These are phyloP conservation scores for Malassezia cuniculi DNA, from an alignment of 1,284 basidiomycete genomes.

Conservation along the genomic window DNA sequence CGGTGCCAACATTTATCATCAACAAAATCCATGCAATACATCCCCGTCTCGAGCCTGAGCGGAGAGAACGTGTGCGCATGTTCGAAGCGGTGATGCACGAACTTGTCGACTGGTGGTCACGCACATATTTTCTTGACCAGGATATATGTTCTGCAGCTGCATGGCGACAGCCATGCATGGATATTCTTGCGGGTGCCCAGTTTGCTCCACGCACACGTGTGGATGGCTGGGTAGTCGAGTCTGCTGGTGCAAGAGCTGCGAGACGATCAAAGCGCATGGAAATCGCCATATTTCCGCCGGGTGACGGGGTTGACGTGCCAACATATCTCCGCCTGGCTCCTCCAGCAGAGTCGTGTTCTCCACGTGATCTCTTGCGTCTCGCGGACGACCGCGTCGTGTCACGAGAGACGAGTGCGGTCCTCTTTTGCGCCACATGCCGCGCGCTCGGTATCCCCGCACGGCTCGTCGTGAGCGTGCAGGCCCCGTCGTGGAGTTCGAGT, in stretches of 20 bases:
- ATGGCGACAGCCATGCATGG: slow-evolving; percentile 33
- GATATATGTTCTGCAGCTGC: slow-evolving; percentile 28
- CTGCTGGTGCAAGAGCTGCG: slow-evolving; percentile 25
- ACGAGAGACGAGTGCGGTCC: slow-evolving; percentile 72
- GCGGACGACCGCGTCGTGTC: slow-evolving; percentile 66
- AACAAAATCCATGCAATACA: slow-evolving; percentile 36
- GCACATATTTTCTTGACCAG: slow-evolving; percentile 28
- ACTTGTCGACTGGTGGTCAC: slow-evolving; percentile 37
- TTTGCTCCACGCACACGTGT: slow-evolving; percentile 22
- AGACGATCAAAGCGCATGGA: slow-evolving; percentile 40
- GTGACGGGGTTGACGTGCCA: slow-evolving; percentile 20
- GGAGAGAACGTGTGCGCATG: slow-evolving; percentile 39
- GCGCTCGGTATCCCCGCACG: slow-evolving; percentile 75
- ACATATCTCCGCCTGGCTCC: slow-evolving; percentile 47
- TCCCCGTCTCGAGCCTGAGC: slow-evolving; percentile 31
- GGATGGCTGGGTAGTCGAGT: slow-evolving; percentile 41
- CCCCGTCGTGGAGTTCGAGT: slow-evolving; percentile 64
- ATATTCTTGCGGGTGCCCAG: slow-evolving; percentile 25
- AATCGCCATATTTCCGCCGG: slow-evolving; percentile 47
- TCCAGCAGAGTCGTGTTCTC: slow-evolving; percentile 59
- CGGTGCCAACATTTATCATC: slow-evolving; percentile 27
- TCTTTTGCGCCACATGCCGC: slow-evolving; percentile 80
- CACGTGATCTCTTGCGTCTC: slow-evolving; percentile 79
- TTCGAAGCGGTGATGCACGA: slow-evolving; percentile 40
- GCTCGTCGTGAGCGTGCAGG: slow-evolving; percentile 77